Evolutionary conservation across 345 rosid species (phyloP).

Genomic region (Gossypium anomalum): DNA sequence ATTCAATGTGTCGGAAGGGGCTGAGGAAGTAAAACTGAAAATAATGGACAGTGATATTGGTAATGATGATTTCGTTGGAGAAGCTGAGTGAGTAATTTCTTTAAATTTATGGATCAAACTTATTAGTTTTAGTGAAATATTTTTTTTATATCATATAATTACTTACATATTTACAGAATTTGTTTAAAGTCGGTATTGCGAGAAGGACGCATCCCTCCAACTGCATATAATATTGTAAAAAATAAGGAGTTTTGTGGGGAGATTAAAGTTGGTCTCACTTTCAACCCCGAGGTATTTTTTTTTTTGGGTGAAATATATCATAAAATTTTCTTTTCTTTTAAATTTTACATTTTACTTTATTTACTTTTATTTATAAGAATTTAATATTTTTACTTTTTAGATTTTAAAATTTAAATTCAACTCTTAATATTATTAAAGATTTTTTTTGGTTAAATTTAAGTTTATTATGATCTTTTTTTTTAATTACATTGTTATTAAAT

Average conservation of each 20-base stretch:
- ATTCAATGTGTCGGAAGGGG: slow-evolving; percentile 52
- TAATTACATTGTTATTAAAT: too few species aligned
- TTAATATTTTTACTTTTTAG: too few species aligned
- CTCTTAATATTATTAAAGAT: too few species aligned
- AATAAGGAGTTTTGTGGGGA: slow-evolving; percentile 58
- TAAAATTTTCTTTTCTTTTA: too few species aligned
- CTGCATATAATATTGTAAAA: slow-evolving; percentile 69
- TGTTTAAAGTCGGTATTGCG: slow-evolving; percentile 52
- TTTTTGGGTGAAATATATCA: not conserved
- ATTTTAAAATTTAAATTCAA: too few species aligned
- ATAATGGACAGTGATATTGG: slow-evolving; percentile 65
- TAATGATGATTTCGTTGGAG: slow-evolving; percentile 63
- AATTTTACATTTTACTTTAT: too few species aligned
- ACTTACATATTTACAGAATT: slow-evolving; percentile 37
- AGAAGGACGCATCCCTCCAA: slow-evolving; percentile 51
- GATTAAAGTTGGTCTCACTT: slow-evolving; percentile 59
- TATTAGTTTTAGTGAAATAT: too few species aligned
- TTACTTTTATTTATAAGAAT: too few species aligned
- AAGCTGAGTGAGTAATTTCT: slow-evolving; percentile 48
- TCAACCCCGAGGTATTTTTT: slow-evolving; percentile 49
- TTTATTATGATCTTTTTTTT: too few species aligned
- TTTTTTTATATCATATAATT: too few species aligned
- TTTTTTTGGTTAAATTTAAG: too few species aligned
- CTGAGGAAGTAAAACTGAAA: slow-evolving; percentile 44
- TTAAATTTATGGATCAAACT: too few species aligned